Percentiles rank a stretch among this genome's conserved stretches.
phyloP scores from a whole-genome alignment of 805 yeast genomes.

The Myxozyma sirexii region DNA sequence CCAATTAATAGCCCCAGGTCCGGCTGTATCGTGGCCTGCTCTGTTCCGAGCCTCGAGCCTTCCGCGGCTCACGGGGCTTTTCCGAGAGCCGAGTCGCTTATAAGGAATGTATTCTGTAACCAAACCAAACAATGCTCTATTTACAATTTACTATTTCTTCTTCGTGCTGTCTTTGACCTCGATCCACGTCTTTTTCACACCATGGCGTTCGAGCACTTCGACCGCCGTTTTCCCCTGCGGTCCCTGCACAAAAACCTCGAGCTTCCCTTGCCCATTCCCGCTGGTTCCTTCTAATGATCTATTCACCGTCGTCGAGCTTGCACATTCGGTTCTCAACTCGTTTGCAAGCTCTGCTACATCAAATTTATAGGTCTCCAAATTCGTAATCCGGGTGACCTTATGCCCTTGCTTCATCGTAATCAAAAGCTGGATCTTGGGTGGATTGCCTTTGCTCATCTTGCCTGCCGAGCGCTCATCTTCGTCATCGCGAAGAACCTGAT shows the following conservation, averaged over 20 bases:
- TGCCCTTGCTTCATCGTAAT: constrained; percentile 82
- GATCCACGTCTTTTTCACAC: constrained; percentile 69
- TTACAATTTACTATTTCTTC: too few species aligned
- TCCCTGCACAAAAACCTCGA: constrained; percentile 88
- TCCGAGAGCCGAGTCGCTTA: too few species aligned
- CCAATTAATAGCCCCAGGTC: too few species aligned
- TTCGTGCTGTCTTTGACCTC: constrained; percentile 53
- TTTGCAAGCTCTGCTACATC: constrained; percentile 67
- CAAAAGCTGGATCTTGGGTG: constrained; percentile 66
- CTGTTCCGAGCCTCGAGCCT: too few species aligned
- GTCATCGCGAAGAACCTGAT: constrained; percentile 54
- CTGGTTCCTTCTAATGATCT: constrained; percentile 36
- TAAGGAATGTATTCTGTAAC: too few species aligned
- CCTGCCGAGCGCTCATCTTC: constrained; percentile 32
- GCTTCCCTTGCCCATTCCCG: constrained; percentile 53
- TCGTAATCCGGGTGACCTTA: constrained; percentile 74
- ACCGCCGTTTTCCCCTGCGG: constrained; percentile 69
- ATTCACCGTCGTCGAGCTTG: constrained; percentile 77
- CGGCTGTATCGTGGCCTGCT: too few species aligned
- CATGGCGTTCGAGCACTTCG: constrained; percentile 61
- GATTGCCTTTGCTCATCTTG: constrained; percentile 60
- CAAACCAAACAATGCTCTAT: too few species aligned
- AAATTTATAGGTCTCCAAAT: constrained; percentile 68
- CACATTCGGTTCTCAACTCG: constrained; percentile 74
- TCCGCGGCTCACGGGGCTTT: too few species aligned